Evolutionary conservation across 1,284 basidiomycete genomes (phyloP), one percentile per base, ranked within the genome.

Genomic region (Apiotrichum akiyoshidainum): DNA sequence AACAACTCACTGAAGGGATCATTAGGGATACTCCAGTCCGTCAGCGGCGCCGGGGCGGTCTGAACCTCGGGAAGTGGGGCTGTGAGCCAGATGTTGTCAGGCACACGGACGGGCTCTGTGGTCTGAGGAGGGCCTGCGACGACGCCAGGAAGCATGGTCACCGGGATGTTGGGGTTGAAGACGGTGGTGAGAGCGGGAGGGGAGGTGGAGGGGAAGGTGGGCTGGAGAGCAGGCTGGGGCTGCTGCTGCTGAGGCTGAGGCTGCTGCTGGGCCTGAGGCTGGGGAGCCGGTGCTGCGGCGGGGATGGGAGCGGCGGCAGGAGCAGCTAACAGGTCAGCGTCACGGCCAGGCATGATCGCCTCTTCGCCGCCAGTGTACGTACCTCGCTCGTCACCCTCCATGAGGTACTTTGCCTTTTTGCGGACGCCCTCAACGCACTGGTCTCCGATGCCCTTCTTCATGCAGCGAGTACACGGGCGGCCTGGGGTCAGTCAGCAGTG

Each of bases 381-480:
- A 91, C 92, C 87, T 58, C 92, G 85, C 75, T 96, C 92, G 47
- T 90, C 89, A 50, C 93, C 91, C 74, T 95, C 91, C 63, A 93
- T 81, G 17, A 96, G 84, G 77, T 98, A 99, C 75, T 99, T 99
- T 26, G 95, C 95, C 79, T 97, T 97, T 81, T 99, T 99, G 66
- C 95, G 85, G 65, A 91, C 88, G 0, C 95, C 95, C 73, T 99
- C 95, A 41, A 88, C 87, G 73, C 95, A 99, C 60, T 86, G 88
- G 59, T 86, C 85, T 8, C 87, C 88, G 68, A 95, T 87, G 17
- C 92, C 92, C 65, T 95, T 93, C 79, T 95, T 97, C 54, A 92
- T 83, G 74, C 95, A 99, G 49, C 95, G 86, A 67, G 90, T 88
- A 79, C 95, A 99, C 31, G 95, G 95, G 57, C 95, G 88, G 58